phyloP scores from a whole-genome alignment of 2,329 filamentous ascomycete species.

The Alternaria hordeiaustralica region DNA sequence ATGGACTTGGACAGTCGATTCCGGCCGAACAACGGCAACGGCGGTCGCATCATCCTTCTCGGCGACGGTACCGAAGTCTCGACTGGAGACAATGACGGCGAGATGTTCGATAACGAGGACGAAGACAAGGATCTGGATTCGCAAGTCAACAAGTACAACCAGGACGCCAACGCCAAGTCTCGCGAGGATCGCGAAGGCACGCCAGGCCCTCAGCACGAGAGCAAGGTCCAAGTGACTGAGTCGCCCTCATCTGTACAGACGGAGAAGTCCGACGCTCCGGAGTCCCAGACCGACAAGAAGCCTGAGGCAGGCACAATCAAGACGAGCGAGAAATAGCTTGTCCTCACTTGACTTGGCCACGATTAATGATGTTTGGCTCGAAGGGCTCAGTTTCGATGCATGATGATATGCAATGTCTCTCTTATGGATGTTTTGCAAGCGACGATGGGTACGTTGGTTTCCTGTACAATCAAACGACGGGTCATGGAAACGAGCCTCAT shows the following conservation, averaged over 20 bases:
- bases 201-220: slow-evolving; percentile 30
- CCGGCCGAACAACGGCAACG: slow-evolving; percentile 67
- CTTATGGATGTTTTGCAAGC: slow-evolving; percentile 21
- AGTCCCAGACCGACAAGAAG: slow-evolving; percentile 26
- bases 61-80: slow-evolving; percentile 94
- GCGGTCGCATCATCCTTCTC: slow-evolving; percentile 88
- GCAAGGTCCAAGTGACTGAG: slow-evolving; percentile 34
- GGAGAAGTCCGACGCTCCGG: slow-evolving; percentile 40
- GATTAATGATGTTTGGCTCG: not conserved
- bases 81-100: slow-evolving; percentile 85
- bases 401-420: slow-evolving; percentile 19
- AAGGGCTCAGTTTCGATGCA: not conserved
- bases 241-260: slow-evolving; percentile 48
- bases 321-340: slow-evolving; percentile 32
- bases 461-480: slow-evolving; percentile 29
- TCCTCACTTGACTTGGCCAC: slow-evolving; percentile 9
- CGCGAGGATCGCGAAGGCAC: slow-evolving; percentile 34
- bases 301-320: slow-evolving; percentile 10
- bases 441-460: slow-evolving; percentile 20
- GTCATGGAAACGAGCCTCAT: slow-evolving; percentile 28
- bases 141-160: slow-evolving; percentile 73
- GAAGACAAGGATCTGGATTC: slow-evolving; percentile 83
- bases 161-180: slow-evolving; percentile 29
- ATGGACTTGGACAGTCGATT: slow-evolving; percentile 74
- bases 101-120: slow-evolving; percentile 93